phyloP scores from a whole-genome alignment of 2,329 filamentous ascomycete species.

The Fusarium penzigii region DNA sequence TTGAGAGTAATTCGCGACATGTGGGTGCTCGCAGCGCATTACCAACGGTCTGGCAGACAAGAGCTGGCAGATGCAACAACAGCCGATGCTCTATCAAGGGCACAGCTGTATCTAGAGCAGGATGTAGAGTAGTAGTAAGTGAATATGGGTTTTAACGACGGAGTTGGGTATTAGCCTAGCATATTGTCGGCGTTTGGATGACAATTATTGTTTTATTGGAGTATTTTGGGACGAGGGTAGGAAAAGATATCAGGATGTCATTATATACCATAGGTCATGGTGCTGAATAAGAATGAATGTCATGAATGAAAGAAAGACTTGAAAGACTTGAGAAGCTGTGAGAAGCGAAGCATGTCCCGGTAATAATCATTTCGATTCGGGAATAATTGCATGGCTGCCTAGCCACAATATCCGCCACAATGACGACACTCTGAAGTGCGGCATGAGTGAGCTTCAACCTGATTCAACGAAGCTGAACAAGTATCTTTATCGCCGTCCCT shows the following conservation, averaged over 20 bases:
- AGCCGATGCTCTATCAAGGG: conserved; percentile 35
- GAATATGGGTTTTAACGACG: neutral
- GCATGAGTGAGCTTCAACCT: conserved; percentile 12
- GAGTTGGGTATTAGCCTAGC: no score
- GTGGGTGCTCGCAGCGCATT: conserved; percentile 40
- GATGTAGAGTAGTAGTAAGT: conserved; percentile 19
- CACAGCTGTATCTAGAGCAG: conserved; percentile 32
- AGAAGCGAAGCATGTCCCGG: neutral
- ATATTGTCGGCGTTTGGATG: no score
- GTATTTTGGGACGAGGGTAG: no score
- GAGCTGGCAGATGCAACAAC: conserved; percentile 31
- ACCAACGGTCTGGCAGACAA: conserved; percentile 31
- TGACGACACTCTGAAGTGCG: conserved; percentile 38
- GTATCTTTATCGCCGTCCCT: neutral
- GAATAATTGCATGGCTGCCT: conserved; percentile 2
- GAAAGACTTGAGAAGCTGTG: no score
- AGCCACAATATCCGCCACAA: conserved; percentile 41
- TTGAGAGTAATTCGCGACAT: conserved; percentile 40
- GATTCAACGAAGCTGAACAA: conserved; percentile 1
- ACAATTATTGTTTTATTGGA: no score
- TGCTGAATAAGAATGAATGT: no score
- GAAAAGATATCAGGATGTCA: no score
- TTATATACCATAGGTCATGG: no score
- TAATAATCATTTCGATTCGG: neutral
- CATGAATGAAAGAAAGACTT: no score